phyloP scores from a whole-genome alignment of 139 green algal species.

The Chlorella sp. region DNA sequence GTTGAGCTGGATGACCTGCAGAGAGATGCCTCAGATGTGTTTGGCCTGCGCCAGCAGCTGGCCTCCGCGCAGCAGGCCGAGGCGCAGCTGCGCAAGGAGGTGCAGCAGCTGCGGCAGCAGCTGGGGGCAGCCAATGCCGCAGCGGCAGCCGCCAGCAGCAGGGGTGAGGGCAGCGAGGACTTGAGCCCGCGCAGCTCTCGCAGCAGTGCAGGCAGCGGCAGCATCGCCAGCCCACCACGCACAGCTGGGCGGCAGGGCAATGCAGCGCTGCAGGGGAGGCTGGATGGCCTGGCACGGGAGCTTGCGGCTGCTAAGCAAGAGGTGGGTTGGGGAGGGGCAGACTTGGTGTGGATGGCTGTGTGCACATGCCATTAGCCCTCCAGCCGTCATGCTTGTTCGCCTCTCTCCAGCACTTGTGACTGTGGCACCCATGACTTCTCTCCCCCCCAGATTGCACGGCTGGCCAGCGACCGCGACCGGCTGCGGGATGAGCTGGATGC shows the following conservation, averaged over 20 bases:
- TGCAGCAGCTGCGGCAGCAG: conserved; percentile 17
- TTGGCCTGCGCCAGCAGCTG: conserved; percentile 19
- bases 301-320: neutral
- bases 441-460: neutral
- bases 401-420: too few species aligned
- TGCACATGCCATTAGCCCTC: too few species aligned
- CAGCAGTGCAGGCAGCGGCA: neutral
- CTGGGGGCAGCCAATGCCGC: neutral
- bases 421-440: too few species aligned
- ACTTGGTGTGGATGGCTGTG: neutral
- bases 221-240: neutral
- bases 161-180: neutral
- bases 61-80: conserved; percentile 4
- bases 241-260: neutral
- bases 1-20: conserved; percentile 50
- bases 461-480: conserved; percentile 20
- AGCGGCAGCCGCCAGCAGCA: neutral
- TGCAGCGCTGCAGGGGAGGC: neutral
- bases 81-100: conserved; percentile 29
- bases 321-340: neutral
- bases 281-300: neutral
- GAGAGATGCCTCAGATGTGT: conserved; percentile 13
- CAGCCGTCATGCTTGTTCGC: too few species aligned
- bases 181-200: neutral
- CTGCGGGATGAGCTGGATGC: conserved; percentile 21